Conservation (phyloP, 768 basidiomycete species). For the Gymnopilus dilepis region DNA sequence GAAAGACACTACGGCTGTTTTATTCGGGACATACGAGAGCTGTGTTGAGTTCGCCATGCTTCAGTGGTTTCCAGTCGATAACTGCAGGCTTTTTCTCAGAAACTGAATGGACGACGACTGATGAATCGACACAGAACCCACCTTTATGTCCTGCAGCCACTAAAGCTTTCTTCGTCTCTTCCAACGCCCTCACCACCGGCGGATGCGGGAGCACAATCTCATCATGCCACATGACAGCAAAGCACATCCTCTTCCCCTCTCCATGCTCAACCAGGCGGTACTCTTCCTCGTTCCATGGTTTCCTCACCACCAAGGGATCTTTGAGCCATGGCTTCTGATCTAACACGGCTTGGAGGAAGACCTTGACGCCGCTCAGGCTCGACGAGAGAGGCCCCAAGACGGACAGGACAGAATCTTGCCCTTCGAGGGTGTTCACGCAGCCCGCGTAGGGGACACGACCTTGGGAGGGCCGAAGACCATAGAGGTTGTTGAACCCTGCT, state of each 20-base stretch:
- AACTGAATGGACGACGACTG: too few relatives aligned
- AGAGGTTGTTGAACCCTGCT: constrained; percentile 67
- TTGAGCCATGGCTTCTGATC: constrained; percentile 65
- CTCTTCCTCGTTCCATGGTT: constrained; percentile 63
- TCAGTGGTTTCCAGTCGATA: constrained; percentile 67
- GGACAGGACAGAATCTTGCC: constrained; percentile 72
- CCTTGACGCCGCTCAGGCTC: constrained; percentile 61
- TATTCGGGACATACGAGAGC: constrained; percentile 48
- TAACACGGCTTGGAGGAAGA: constrained; percentile 68
- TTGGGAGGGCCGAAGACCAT: constrained; percentile 73
- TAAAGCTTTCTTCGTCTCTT: constrained; percentile 60
- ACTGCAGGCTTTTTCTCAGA: too few relatives aligned
- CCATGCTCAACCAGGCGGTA: constrained; percentile 65
- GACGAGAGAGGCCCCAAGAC: constrained; percentile 76
- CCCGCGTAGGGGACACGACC: constrained; percentile 73
- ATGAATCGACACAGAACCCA: constrained; percentile 32
- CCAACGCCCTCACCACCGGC: constrained; percentile 66
- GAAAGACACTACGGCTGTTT: not conserved
- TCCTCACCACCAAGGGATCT: constrained; percentile 63
- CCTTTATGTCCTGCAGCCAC: constrained; percentile 68
- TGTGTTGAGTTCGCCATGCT: constrained; percentile 52
- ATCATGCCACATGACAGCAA: constrained; percentile 72
- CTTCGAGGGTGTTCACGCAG: constrained; percentile 66
- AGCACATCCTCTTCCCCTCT: constrained; percentile 47
- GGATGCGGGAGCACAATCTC: constrained; percentile 63